Percentiles rank a stretch among this genome's conserved stretches.
phyloP scores from a whole-genome alignment of 192 early-diverging fungal genomes.

The Oehlia diaphana region DNA sequence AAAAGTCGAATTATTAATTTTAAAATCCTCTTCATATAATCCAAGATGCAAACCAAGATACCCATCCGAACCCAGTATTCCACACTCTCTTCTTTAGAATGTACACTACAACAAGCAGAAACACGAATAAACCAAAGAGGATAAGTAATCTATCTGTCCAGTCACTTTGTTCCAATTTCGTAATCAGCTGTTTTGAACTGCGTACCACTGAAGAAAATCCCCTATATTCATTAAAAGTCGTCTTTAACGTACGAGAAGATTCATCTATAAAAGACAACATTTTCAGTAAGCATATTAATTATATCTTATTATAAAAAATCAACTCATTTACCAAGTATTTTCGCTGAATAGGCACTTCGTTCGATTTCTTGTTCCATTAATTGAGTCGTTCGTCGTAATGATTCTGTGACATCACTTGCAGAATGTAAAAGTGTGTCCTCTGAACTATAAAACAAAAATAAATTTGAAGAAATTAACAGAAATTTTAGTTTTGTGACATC shows the following conservation, averaged over 20 bases:
- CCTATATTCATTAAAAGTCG: conserved; percentile 57
- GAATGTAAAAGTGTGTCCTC: conserved; percentile 50
- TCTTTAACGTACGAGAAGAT: conserved; percentile 52
- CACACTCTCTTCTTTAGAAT: conserved; percentile 65
- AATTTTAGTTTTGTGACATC: conserved; percentile 1
- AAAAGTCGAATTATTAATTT: too few species aligned
- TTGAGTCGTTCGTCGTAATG: conserved; percentile 55
- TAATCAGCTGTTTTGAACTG: conserved; percentile 58
- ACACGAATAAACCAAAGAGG: conserved; percentile 60
- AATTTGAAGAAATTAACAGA: background rate
- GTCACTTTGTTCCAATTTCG: conserved; percentile 66
- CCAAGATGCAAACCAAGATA: conserved; percentile 35
- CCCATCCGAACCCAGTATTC: conserved; percentile 47
- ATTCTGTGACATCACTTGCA: conserved; percentile 58
- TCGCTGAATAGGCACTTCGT: conserved; percentile 56
- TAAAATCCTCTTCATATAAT: conserved; percentile 1
- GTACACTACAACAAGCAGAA: conserved; percentile 58
- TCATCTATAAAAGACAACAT: conserved; percentile 44
- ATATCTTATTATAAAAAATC: background rate
- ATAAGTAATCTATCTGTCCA: conserved; percentile 67
- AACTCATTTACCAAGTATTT: conserved; percentile 48
- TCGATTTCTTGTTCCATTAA: conserved; percentile 70
- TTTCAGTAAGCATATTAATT: background rate
- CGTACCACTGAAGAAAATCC: conserved; percentile 53
- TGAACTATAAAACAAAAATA: conserved; percentile 30